Conservation (phyloP, 2,329 filamentous ascomycete genomes). For the Chlorencoelia australis region DNA sequence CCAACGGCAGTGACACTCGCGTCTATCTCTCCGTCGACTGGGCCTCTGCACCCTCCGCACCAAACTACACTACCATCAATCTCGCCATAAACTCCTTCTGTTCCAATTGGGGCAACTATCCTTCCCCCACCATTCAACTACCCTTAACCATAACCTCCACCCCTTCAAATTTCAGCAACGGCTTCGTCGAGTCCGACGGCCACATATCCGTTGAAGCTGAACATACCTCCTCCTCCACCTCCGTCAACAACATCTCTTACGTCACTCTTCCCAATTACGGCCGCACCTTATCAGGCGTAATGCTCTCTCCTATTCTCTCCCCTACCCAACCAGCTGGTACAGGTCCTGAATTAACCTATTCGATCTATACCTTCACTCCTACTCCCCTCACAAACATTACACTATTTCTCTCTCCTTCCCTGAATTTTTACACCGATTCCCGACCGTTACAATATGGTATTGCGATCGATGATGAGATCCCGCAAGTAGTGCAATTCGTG, state of each 20-base stretch:
- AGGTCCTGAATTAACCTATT: constrained; percentile 48
- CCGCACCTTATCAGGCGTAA: constrained; percentile 47
- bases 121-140: constrained; percentile 40
- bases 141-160: constrained; percentile 41
- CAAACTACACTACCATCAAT: constrained; percentile 36
- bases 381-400: constrained; percentile 29
- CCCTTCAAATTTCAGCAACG: constrained; percentile 39
- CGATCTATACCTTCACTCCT: constrained; percentile 50
- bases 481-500: constrained; percentile 28
- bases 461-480: constrained; percentile 31
- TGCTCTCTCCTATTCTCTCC: constrained; percentile 42
- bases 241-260: constrained; percentile 32
- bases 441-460: constrained; percentile 42
- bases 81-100: constrained; percentile 44
- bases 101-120: constrained; percentile 33
- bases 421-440: constrained; percentile 38
- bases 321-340: constrained; percentile 38
- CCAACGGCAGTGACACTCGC: constrained; percentile 39
- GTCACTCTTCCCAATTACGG: constrained; percentile 44
- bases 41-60: constrained; percentile 32
- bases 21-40: constrained; percentile 48
- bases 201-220: constrained; percentile 44
- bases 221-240: constrained; percentile 37
- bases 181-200: constrained; percentile 54
- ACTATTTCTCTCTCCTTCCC: constrained; percentile 41